phyloP scores from a whole-genome alignment of 306 rosid species.

The Oxytropis ochrocephala region DNA sequence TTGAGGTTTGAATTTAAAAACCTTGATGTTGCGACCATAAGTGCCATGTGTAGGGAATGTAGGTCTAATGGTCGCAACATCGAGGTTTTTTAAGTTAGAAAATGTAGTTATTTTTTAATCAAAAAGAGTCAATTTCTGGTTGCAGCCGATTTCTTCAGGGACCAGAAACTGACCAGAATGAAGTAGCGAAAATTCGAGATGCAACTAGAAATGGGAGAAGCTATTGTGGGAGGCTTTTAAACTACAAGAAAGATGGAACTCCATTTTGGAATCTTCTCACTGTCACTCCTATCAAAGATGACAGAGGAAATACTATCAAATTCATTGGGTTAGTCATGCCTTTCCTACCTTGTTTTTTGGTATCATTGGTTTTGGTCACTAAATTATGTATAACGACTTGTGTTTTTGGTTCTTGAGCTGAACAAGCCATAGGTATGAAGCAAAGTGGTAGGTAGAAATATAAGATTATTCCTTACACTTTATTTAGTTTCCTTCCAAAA shows the following conservation, averaged over 20 bases:
- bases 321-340: conserved; percentile 68
- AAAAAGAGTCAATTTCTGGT: conserved; percentile 14
- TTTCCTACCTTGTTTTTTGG: neutral
- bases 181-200: conserved; percentile 71
- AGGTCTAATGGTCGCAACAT: no score
- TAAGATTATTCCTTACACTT: no score
- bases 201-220: conserved; percentile 63
- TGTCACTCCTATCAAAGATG: conserved; percentile 76
- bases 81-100: no score
- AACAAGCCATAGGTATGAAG: no score
- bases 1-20: neutral
- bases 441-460: no score
- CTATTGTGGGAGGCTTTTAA: conserved; percentile 78
- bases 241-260: conserved; percentile 91
- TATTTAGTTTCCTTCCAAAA: no score
- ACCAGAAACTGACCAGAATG: conserved; percentile 67
- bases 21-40: neutral
- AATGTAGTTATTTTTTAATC: neutral
- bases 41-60: no score
- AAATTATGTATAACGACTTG: neutral
- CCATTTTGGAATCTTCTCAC: conserved; percentile 99
- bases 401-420: neutral
- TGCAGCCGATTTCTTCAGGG: conserved; percentile 99
- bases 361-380: neutral
- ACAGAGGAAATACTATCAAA: conserved; percentile 57